Conservation (phyloP, 2,329 filamentous ascomycete genomes). For the Aspergillus puulaauensis region DNA sequence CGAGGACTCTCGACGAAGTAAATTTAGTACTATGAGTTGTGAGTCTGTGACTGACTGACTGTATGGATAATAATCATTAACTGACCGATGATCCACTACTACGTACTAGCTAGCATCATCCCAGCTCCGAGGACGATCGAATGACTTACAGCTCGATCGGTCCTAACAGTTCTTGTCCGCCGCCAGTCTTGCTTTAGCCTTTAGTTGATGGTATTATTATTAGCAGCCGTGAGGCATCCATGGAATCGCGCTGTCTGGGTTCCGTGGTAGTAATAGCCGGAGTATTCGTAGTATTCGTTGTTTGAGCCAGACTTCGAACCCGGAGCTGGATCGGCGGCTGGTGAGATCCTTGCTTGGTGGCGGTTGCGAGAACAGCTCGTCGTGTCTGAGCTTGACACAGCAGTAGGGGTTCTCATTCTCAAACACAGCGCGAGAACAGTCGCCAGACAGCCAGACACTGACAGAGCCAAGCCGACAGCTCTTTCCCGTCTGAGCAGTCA, state of each 20-base stretch:
- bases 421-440: background rate
- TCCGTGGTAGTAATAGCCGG: background rate
- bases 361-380: constrained; percentile 13
- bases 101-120: constrained; percentile 21
- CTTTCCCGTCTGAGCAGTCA: background rate
- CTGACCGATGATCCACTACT: background rate
- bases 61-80: background rate
- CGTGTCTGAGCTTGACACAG: constrained; percentile 16
- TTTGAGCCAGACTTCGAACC: too few species aligned
- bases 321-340: constrained; percentile 11
- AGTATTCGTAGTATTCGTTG: background rate
- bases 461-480: background rate
- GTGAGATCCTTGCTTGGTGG: constrained; percentile 26
- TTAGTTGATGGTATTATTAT: background rate
- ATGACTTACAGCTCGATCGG: constrained; percentile 27
- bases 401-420: background rate
- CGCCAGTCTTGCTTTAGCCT: background rate
- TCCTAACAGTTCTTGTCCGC: constrained; percentile 17
- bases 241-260: background rate
- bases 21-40: background rate
- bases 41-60: background rate
- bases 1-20: background rate
- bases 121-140: constrained; percentile 22
- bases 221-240: background rate
- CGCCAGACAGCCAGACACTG: background rate